Conservation (phyloP, 768 basidiomycete species). For the Suillus plorans region DNA sequence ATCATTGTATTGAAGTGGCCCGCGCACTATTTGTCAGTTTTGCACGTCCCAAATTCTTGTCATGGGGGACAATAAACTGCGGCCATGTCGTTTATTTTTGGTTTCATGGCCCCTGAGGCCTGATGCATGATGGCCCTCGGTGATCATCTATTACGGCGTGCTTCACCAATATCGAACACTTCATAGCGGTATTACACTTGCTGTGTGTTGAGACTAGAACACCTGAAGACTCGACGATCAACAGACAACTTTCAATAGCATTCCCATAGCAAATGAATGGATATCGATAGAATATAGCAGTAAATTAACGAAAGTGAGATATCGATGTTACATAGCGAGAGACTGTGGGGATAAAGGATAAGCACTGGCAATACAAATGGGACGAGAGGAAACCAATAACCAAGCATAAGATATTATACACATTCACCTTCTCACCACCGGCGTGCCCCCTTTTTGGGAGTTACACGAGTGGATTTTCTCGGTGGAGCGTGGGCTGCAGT, state of each 20-base stretch:
- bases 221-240: not conserved
- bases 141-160: not conserved
- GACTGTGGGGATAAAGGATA: not conserved
- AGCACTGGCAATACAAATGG: not conserved
- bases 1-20: not conserved
- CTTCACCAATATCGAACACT: not conserved
- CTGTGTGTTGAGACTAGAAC: not conserved
- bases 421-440: not conserved
- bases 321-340: not conserved
- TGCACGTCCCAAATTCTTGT: not conserved
- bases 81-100: not conserved
- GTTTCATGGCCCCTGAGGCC: not conserved
- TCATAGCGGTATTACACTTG: not conserved
- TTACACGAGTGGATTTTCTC: not conserved
- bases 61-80: not conserved
- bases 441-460: not conserved
- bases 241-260: not conserved
- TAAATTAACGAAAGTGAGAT: conserved; percentile 2
- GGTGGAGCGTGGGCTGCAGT: not conserved
- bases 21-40: not conserved
- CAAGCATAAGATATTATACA: not conserved
- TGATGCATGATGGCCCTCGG: not conserved
- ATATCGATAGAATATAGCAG: conserved; percentile 1
- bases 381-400: not conserved
- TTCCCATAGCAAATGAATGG: not conserved